A percentile compares a stretch with the other conserved stretches of the same genome.
These are phyloP conservation scores for Euphorbia tirucalli DNA, from an alignment of 345 rosid species.

Conservation along the genomic window DNA sequence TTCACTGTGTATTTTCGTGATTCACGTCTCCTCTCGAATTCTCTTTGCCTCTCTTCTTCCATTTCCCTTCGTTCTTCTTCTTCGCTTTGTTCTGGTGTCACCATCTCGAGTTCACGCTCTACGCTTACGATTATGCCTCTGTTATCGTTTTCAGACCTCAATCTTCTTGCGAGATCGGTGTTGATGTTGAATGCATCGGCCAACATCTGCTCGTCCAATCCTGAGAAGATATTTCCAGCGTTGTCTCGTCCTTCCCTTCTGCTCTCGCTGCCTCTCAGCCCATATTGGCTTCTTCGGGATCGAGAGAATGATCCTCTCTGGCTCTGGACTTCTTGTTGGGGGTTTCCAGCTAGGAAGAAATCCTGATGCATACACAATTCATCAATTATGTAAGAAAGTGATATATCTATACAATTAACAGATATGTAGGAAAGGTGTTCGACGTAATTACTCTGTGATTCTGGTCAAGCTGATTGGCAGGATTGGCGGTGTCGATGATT, in stretches of 20 bases:
- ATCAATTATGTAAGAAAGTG: background rate
- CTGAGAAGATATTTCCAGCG: slow-evolving; percentile 41
- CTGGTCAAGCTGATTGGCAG: slow-evolving; percentile 48
- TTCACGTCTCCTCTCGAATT: background rate
- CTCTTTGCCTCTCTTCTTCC: background rate
- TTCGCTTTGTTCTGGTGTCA: slow-evolving; percentile 17
- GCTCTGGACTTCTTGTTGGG: slow-evolving; percentile 24
- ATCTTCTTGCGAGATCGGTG: slow-evolving; percentile 38
- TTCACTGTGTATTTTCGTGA: slow-evolving; percentile 16
- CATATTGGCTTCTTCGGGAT: background rate
- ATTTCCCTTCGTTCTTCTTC: slow-evolving; percentile 14
- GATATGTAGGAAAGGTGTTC: no score
- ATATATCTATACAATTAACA: no score
- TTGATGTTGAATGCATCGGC: slow-evolving; percentile 47
- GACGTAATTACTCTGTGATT: slow-evolving; percentile 37
- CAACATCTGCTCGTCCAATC: slow-evolving; percentile 37
- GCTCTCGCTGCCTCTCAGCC: background rate
- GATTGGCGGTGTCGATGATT: slow-evolving; percentile 32
- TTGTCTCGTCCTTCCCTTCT: slow-evolving; percentile 11
- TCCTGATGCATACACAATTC: slow-evolving; percentile 19
- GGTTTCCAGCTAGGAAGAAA: slow-evolving; percentile 54
- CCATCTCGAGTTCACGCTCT: slow-evolving; percentile 34
- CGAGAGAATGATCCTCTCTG: background rate
- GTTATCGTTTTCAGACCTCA: slow-evolving; percentile 38
- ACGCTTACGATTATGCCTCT: slow-evolving; percentile 57